These are phyloP conservation scores for Ustilago sp. DNA, from an alignment of 1,284 basidiomycete species.

Conservation along the genomic window DNA sequence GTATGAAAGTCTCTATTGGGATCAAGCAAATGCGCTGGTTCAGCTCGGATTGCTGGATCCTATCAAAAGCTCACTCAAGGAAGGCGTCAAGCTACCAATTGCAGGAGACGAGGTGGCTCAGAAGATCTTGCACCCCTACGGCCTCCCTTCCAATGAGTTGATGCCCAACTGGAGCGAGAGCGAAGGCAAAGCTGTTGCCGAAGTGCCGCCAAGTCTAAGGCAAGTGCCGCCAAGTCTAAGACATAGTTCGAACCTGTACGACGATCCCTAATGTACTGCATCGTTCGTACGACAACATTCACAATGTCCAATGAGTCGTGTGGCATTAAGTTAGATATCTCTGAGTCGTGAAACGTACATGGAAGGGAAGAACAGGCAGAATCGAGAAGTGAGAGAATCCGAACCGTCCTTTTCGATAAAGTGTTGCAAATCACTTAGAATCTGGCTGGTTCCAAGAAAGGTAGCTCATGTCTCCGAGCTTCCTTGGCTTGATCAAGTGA, in stretches of 20 bases:
- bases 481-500: constrained; percentile 92
- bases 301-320: constrained; percentile 1
- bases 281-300: not conserved
- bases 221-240: not conserved
- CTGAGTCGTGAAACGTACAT: constrained; percentile 3
- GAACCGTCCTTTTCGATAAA: not conserved
- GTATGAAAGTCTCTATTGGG: constrained; percentile 44
- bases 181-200: constrained; percentile 20
- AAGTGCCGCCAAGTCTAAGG: not conserved
- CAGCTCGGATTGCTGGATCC: constrained; percentile 30
- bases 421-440: constrained; percentile 14
- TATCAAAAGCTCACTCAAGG: constrained; percentile 12
- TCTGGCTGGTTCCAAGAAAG: constrained; percentile 66
- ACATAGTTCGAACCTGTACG: not conserved
- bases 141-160: constrained; percentile 26
- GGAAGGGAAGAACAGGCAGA: not conserved
- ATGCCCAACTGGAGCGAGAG: constrained; percentile 45
- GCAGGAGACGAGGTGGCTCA: constrained; percentile 38
- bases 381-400: not conserved
- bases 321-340: constrained; percentile 2
- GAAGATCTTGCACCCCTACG: constrained; percentile 43
- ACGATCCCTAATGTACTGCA: not conserved
- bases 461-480: constrained; percentile 71
- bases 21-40: constrained; percentile 34
- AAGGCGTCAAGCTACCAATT: constrained; percentile 19